Percentiles rank a stretch among this genome's conserved stretches.
phyloP scores from a whole-genome alignment of 305 asterid species.

The Fraxinus ornus region DNA sequence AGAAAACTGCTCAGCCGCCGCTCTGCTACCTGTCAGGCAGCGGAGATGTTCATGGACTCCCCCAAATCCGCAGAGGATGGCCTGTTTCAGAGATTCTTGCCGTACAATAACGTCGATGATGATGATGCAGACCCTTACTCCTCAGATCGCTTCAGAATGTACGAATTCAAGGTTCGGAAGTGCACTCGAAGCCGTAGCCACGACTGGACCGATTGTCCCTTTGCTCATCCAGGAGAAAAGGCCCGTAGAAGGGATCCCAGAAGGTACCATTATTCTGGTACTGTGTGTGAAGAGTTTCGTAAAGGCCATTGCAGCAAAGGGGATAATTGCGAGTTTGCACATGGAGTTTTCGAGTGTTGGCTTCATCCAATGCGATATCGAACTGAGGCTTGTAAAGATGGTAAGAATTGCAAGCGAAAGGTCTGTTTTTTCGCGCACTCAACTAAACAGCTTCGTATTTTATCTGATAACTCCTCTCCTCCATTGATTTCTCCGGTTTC shows the following conservation, averaged over 20 bases:
- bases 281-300: conserved; percentile 67
- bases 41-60: conserved; percentile 40
- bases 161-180: conserved; percentile 76
- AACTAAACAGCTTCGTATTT: conserved; percentile 65
- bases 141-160: conserved; percentile 78
- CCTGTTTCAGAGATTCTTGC: conserved; percentile 63
- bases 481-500: neutral
- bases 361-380: conserved; percentile 77
- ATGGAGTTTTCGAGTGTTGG: conserved; percentile 87
- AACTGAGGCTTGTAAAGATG: conserved; percentile 85
- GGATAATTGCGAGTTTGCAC: conserved; percentile 74
- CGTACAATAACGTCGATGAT: conserved; percentile 51
- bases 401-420: conserved; percentile 70
- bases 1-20: conserved; percentile 60
- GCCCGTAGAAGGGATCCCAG: conserved; percentile 82
- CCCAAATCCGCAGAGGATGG: conserved; percentile 44
- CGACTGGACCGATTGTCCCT: conserved; percentile 96
- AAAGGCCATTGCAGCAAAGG: conserved; percentile 59
- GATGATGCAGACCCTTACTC: conserved; percentile 68
- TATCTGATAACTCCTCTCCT: conserved; percentile 33
- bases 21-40: conserved; percentile 12
- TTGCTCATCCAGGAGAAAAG: conserved; percentile 87
- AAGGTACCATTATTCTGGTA: conserved; percentile 59
- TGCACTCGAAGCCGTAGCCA: conserved; percentile 89
- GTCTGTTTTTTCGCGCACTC: conserved; percentile 83